These are phyloP conservation scores for Tetraselmis striata DNA, from an alignment of 139 green algal species.

Conservation along the genomic window DNA sequence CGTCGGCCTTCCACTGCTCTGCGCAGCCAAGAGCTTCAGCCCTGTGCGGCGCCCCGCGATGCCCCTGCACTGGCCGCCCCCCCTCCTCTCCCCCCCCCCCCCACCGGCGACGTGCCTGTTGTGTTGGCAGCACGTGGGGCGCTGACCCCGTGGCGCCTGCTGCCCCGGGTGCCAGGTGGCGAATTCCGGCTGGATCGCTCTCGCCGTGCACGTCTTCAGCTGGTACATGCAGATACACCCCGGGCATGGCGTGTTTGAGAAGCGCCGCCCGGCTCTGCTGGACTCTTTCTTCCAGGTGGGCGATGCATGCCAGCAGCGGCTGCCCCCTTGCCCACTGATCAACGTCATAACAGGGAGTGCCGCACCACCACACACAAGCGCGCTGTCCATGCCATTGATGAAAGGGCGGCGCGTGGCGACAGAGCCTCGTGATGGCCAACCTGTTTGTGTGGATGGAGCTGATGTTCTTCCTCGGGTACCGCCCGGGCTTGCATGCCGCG, in stretches of 20 bases:
- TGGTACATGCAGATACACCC: slow-evolving; percentile 60
- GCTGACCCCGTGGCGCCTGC: too few relatives aligned
- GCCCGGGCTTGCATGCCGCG: slow-evolving; percentile 33
- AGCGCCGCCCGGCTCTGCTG: slow-evolving; percentile 64
- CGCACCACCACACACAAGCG: neutral
- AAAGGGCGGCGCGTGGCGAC: slow-evolving; percentile 1
- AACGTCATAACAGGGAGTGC: neutral
- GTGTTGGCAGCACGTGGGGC: too few relatives aligned
- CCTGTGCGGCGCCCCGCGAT: too few relatives aligned
- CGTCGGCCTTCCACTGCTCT: slow-evolving; percentile 38
- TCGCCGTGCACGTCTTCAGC: slow-evolving; percentile 43
- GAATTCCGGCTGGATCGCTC: slow-evolving; percentile 44
- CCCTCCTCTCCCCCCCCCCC: too few relatives aligned
- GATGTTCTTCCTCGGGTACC: slow-evolving; percentile 70
- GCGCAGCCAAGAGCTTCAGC: neutral
- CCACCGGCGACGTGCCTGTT: too few relatives aligned
- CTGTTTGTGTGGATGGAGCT: slow-evolving; percentile 84
- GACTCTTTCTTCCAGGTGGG: slow-evolving; percentile 70
- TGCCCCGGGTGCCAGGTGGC: too few relatives aligned
- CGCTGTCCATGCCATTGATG: too few relatives aligned
- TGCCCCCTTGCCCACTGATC: slow-evolving; percentile 19
- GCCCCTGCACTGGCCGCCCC: too few relatives aligned
- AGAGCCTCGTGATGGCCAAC: slow-evolving; percentile 56
- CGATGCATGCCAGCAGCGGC: neutral
- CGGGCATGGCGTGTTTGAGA: slow-evolving; percentile 68